Evolutionary conservation across 768 basidiomycete genomes (phyloP), one percentile per base, ranked within the genome.

Genomic region (Trametes sanguinea): DNA sequence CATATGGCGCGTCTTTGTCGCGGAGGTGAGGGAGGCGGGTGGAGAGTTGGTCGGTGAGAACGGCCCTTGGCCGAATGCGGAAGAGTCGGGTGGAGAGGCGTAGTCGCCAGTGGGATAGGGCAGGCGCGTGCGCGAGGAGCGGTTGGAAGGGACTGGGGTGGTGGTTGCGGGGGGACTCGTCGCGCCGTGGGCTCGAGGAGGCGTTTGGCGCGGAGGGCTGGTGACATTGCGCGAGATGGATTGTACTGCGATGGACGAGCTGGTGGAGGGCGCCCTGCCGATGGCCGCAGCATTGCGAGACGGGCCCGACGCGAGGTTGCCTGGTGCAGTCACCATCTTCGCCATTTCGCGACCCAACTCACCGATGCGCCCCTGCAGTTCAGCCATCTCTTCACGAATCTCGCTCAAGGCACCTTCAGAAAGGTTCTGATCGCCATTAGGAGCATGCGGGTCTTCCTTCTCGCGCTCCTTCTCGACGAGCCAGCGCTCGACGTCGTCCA

Each of bases 401-500:
- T 84, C 80, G 6, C 68, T 72, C 6, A 92, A 68, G 8, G 83
- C 80, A 10, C 73, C 71, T 5, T 78, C 75, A 27, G 78, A 72
- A 16, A 52, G 17, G 42, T 39, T 32, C 67, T 68, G 4, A 68
- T 69, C 0, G 66, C 65, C 57, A 61, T 65, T 51, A 42, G 58
- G 16, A 39, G 64, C 16, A 44, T 64, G 54, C 47, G 67, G 11
- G 13, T 54, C 42, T 39, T 83, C 84, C 61, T 83, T 85, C 67
- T 87, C 86, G 61, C 80, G 85, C 75, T 94, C 91, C 70, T 89
- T 92, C 63, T 92, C 91, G 5, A 94, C 92, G 8, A 94, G 78
- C 90, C 90, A 94, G 47, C 86, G 81, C 71, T 94, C 92, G n/a
- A 94, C 92, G 59, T 94, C 92, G 62, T 87, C 85, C 92, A 94